These are phyloP conservation scores for Colletotrichum tanaceti DNA, from an alignment of 2,329 filamentous ascomycete species.

Conservation along the genomic window DNA sequence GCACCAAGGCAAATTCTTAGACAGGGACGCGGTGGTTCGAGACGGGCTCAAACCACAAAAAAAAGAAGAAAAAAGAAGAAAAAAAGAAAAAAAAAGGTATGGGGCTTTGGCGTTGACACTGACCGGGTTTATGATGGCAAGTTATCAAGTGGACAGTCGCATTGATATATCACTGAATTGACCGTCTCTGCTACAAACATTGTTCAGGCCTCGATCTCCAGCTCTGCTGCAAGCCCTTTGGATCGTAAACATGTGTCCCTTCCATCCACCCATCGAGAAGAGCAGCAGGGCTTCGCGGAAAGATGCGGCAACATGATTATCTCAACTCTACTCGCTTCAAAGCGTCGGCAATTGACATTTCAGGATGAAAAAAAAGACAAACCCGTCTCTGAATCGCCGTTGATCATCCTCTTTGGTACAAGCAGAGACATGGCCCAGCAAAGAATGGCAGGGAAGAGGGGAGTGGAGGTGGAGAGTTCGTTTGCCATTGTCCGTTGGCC, in stretches of 20 bases:
- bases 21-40: conserved; percentile 29
- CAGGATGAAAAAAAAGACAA: background rate
- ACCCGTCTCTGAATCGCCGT: background rate
- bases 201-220: conserved; percentile 23
- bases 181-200: conserved; percentile 16
- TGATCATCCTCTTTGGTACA: conserved; percentile 15
- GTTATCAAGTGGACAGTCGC: conserved; percentile 24
- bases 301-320: conserved; percentile 6
- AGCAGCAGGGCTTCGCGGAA: background rate
- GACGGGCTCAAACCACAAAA: conserved; percentile 12
- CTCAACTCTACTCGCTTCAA: conserved; percentile 5
- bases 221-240: conserved; percentile 2
- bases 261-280: background rate
- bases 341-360: conserved; percentile 29
- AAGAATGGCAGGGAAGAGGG: conserved; percentile 7
- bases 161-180: conserved; percentile 32
- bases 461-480: background rate
- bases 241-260: conserved; percentile 19
- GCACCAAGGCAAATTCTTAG: conserved; percentile 31
- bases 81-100: background rate
- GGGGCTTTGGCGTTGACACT: background rate
- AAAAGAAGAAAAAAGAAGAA: too few species aligned
- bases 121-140: too few species aligned
- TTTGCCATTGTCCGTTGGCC: conserved; percentile 1
- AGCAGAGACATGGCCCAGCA: conserved; percentile 17